These are phyloP conservation scores for Petunia axillaris DNA, from an alignment of 257 asterid species.

Conservation along the genomic window DNA sequence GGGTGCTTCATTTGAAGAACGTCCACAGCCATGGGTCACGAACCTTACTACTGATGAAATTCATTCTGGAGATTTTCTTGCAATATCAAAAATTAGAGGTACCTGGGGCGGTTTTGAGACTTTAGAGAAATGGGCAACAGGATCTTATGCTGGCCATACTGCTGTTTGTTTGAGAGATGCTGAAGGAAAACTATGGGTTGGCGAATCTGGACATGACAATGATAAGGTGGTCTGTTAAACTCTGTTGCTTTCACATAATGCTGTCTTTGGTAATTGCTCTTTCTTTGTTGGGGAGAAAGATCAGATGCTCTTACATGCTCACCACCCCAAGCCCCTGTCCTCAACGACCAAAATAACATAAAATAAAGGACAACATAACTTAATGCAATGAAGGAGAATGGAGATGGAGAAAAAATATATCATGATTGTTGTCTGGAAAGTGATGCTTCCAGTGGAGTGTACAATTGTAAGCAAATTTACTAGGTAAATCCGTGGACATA, in stretches of 20 bases:
- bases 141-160: conserved; percentile 85
- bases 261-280: conserved; percentile 9
- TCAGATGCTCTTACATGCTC: background rate
- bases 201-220: conserved; percentile 87
- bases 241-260: conserved; percentile 6
- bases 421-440: no score
- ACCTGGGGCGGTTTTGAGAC: conserved; percentile 96
- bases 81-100: conserved; percentile 80
- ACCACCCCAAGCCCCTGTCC: background rate
- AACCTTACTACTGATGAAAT: conserved; percentile 62
- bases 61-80: conserved; percentile 87
- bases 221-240: conserved; percentile 54
- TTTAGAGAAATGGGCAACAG: conserved; percentile 87
- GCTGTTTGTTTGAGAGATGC: conserved; percentile 87
- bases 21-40: conserved; percentile 87
- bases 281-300: background rate
- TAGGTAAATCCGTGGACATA: no score
- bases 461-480: no score
- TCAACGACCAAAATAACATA: background rate
- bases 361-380: background rate
- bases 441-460: no score
- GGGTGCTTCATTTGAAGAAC: conserved; percentile 75
- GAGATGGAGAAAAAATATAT: background rate
- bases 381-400: background rate
- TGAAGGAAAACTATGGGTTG: conserved; percentile 85